Evolutionary conservation across 1,284 basidiomycete species (phyloP), one percentile per base, ranked within the genome.

Genomic region (Clitocybe nebularis): DNA sequence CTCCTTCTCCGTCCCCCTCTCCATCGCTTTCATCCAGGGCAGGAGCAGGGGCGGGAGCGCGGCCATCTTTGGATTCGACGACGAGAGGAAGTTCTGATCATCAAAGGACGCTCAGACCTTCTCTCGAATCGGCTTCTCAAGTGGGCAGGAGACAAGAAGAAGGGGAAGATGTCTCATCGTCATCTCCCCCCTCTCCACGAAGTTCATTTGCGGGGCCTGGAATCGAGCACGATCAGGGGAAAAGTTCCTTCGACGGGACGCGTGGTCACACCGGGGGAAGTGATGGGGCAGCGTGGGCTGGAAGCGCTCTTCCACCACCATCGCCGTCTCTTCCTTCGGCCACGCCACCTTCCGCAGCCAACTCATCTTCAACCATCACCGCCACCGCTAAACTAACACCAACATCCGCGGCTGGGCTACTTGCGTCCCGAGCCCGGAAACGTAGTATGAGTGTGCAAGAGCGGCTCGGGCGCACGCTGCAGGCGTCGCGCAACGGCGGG

Each of bases 361-460:
- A n/a, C n/a, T n/a, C n/a, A n/a, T n/a, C n/a, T n/a, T n/a, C n/a
- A n/a, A n/a, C n/a, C n/a, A n/a, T n/a, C n/a, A n/a, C n/a, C n/a
- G n/a, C n/a, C n/a, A n/a, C n/a, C n/a, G n/a, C n/a, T n/a, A n/a
- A n/a, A n/a, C n/a, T n/a, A n/a, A n/a, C n/a, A n/a, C n/a, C 37
- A 4, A 32, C 58, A 14, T 57, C 55, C 29, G 57, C 61, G 39
- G 48, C 57, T 46, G 47, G 55, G 36, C 50, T 62, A 41, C 52
- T 65, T 41, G 47, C 63, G 36, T 52, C 57, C 35, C 59, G 68
- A 21, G 54, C 51, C 29, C 62, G 79, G 16, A 79, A 79, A 52
- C 65, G 84, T 34, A 86, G 83, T 48, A 69, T 80, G 66, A 85
- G 83, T 46, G 72, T 84, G 2, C 74, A 77, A 43, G 73, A 75